Conservation (phyloP, 108 stramenopile species). For the Fistulifera pelliculosa region DNA sequence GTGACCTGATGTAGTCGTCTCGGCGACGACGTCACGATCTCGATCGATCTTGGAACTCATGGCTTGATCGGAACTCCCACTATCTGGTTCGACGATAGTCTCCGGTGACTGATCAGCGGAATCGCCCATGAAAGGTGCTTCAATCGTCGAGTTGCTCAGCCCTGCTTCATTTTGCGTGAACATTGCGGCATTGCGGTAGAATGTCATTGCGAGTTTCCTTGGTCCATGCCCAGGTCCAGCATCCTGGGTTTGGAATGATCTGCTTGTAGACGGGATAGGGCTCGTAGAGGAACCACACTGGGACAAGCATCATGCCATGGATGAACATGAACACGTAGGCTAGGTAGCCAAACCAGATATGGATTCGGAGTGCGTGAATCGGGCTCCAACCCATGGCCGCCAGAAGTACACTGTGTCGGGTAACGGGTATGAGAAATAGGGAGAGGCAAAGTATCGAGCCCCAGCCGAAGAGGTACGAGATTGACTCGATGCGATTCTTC, state of each 20-base stretch:
- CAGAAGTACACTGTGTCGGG: conserved; percentile 30
- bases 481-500: not conserved
- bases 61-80: too few species aligned
- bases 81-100: too few species aligned
- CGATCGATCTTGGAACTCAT: too few species aligned
- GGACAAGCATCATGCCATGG: not conserved
- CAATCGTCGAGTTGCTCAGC: too few species aligned
- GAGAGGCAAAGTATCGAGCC: conserved; percentile 6
- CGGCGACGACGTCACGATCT: too few species aligned
- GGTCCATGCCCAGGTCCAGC: conserved; percentile 4
- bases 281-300: conserved; percentile 7
- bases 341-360: conserved; percentile 42
- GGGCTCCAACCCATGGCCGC: conserved; percentile 32
- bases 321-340: not conserved
- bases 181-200: not conserved
- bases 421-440: conserved; percentile 35
- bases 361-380: conserved; percentile 21
- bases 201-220: not conserved
- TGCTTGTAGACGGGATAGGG: conserved; percentile 10
- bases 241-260: conserved; percentile 7
- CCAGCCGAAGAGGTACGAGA: conserved; percentile 6
- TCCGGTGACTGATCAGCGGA: too few species aligned
- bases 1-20: not conserved
- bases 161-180: not conserved
- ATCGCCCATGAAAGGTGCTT: too few species aligned